Evolutionary conservation across 2,329 filamentous ascomycete genomes (phyloP).

Genomic region (Aspergillus bombycis): DNA sequence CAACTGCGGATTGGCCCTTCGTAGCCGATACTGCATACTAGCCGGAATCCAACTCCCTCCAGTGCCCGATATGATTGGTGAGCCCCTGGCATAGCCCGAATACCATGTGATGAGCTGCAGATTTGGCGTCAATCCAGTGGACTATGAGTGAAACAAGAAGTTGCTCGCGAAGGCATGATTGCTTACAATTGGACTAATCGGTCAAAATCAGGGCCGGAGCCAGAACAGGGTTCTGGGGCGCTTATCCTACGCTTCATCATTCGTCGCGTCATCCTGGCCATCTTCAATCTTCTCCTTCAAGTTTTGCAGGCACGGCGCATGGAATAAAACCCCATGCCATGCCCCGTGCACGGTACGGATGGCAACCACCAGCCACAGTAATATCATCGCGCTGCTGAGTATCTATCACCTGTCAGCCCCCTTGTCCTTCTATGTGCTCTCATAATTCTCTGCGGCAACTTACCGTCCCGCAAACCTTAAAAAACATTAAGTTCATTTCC

Average conservation of each 20-base stretch:
- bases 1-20: neutral
- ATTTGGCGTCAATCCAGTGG: neutral
- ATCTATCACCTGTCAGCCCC: constrained; percentile 32
- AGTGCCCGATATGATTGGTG: neutral
- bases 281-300: constrained; percentile 28
- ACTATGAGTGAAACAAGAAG: neutral
- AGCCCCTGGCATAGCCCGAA: neutral
- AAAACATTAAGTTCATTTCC: constrained; percentile 56
- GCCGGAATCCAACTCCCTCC: neutral
- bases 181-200: neutral
- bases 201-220: neutral
- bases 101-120: neutral
- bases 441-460: neutral
- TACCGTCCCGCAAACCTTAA: constrained; percentile 55
- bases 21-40: constrained; percentile 1
- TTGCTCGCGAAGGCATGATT: neutral
- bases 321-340: constrained; percentile 51
- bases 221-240: neutral
- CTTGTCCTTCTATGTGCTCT: neutral
- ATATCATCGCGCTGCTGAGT: constrained; percentile 50
- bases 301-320: constrained; percentile 53
- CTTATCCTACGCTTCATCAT: neutral
- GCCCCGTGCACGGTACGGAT: constrained; percentile 49
- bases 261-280: neutral
- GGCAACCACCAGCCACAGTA: constrained; percentile 57